Conservation (phyloP, 2,329 filamentous ascomycete genomes). For the Shiraia sp. region DNA sequence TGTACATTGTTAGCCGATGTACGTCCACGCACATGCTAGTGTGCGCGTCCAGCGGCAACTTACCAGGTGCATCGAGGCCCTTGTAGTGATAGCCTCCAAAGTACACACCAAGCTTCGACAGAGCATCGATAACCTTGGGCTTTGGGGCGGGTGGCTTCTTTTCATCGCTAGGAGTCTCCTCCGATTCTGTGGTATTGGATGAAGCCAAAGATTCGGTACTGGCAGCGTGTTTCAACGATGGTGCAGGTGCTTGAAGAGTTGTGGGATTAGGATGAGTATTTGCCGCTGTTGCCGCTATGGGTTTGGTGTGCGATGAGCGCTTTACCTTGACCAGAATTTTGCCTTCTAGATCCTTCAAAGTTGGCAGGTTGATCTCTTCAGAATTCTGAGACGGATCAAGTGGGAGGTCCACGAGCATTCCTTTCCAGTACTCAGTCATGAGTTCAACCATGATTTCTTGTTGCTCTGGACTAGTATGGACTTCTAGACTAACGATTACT, state of each 20-base stretch:
- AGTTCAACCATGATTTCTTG: constrained; percentile 93
- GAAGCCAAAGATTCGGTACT: constrained; percentile 30
- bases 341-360: constrained; percentile 65
- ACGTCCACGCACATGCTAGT: too few relatives aligned
- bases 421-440: constrained; percentile 86
- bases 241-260: constrained; percentile 31
- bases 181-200: constrained; percentile 17
- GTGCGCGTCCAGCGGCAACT: constrained; percentile 21
- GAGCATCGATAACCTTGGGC: constrained; percentile 67
- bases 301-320: constrained; percentile 46
- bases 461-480: constrained; percentile 80
- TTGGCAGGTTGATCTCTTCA: constrained; percentile 67
- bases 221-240: constrained; percentile 24
- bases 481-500: constrained; percentile 88
- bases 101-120: constrained; percentile 80
- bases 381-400: constrained; percentile 30
- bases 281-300: constrained; percentile 14
- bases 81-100: constrained; percentile 83
- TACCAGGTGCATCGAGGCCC: constrained; percentile 67
- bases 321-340: constrained; percentile 71
- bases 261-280: constrained; percentile 27
- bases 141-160: constrained; percentile 56
- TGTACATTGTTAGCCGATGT: constrained; percentile 1
- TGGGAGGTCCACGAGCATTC: constrained; percentile 69
- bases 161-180: constrained; percentile 46